A percentile compares a stretch with the other conserved stretches of the same genome.
These are phyloP conservation scores for Castanea mollissima DNA, from an alignment of 306 rosid species.

Conservation along the genomic window DNA sequence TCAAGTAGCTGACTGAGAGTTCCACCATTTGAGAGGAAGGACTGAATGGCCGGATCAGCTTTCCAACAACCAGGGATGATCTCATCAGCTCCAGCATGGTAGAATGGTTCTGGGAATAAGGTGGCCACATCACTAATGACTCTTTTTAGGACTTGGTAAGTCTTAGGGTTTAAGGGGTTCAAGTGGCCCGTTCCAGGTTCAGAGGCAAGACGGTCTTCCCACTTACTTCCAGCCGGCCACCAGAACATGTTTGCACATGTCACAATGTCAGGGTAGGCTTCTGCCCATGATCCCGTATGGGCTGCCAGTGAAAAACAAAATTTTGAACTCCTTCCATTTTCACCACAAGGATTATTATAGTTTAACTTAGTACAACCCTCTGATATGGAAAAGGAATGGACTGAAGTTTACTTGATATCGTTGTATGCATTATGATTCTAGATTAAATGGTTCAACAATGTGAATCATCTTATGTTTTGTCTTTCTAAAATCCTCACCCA, in stretches of 20 bases:
- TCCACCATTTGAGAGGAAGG: slow-evolving; percentile 56
- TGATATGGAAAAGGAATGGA: neutral
- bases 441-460: no score
- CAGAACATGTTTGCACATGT: slow-evolving; percentile 90
- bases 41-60: slow-evolving; percentile 55
- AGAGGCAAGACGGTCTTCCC: slow-evolving; percentile 55
- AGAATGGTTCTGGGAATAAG: slow-evolving; percentile 71
- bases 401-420: neutral
- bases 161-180: slow-evolving; percentile 78
- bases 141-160: slow-evolving; percentile 70
- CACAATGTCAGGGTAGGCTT: slow-evolving; percentile 79
- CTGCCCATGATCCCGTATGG: slow-evolving; percentile 91
- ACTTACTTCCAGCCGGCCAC: slow-evolving; percentile 55
- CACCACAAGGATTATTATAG: neutral
- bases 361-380: neutral
- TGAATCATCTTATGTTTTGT: no score
- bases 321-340: slow-evolving; percentile 1
- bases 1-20: slow-evolving; percentile 71
- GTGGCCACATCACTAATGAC: slow-evolving; percentile 56
- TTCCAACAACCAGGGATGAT: slow-evolving; percentile 83
- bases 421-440: no score
- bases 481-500: no score
- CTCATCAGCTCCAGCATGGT: slow-evolving; percentile 76
- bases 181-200: slow-evolving; percentile 92
- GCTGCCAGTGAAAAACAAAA: slow-evolving; percentile 40